Evolutionary conservation across 2,329 filamentous ascomycete genomes (phyloP).

Genomic region (Domatiomyces catenatus): DNA sequence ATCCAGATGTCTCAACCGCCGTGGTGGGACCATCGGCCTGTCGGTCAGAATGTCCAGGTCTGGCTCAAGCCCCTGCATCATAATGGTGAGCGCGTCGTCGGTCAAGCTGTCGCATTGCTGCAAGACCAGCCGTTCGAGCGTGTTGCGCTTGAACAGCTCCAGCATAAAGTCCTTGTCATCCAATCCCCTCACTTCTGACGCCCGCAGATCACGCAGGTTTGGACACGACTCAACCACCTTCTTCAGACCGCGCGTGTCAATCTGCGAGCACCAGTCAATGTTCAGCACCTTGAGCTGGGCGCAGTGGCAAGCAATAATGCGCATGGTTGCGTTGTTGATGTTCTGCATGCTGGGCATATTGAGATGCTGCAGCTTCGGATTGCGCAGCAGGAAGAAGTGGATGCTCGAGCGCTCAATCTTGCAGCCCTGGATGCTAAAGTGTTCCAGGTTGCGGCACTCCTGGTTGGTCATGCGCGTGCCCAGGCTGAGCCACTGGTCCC

Average conservation of each 20-base stretch:
- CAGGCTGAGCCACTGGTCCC: conserved; percentile 62
- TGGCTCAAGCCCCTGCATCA: conserved; percentile 61
- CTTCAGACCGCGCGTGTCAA: conserved; percentile 62
- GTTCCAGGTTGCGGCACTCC: conserved; percentile 71
- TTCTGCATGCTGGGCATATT: conserved; percentile 71
- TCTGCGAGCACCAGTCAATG: conserved; percentile 80
- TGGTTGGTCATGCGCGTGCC: conserved; percentile 50
- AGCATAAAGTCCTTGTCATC: conserved; percentile 56
- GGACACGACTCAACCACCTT: conserved; percentile 58
- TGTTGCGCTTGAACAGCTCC: conserved; percentile 64
- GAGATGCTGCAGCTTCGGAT: conserved; percentile 62
- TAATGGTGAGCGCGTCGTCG: conserved; percentile 55
- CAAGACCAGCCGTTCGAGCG: conserved; percentile 64
- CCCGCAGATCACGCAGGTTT: conserved; percentile 62
- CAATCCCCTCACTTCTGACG: conserved; percentile 68
- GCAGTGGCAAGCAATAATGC: conserved; percentile 68
- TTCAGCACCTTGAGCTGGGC: conserved; percentile 71
- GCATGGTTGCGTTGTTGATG: conserved; percentile 72
- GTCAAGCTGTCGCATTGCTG: conserved; percentile 65
- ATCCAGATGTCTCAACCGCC: conserved; percentile 70
- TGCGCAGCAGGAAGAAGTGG: conserved; percentile 63
- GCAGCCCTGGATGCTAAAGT: conserved; percentile 78
- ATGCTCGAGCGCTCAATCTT: conserved; percentile 66
- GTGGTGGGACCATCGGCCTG: conserved; percentile 57
- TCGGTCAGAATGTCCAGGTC: conserved; percentile 70